phyloP scores from a whole-genome alignment of 768 basidiomycete species.

The Crucibulum laeve region DNA sequence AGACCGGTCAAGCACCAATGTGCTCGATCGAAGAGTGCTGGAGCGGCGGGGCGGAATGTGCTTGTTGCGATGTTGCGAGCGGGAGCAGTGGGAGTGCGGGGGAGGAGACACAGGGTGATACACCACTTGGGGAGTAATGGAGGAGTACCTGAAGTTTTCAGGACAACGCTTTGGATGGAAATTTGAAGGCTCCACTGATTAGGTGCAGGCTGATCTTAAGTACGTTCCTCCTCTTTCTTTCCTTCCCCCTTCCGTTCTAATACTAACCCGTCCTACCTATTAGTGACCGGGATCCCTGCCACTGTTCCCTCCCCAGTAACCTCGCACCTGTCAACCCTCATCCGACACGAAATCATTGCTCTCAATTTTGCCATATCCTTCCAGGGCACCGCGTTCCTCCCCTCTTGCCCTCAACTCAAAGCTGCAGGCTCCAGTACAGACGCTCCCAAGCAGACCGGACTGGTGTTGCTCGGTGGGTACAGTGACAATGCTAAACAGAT shows the following conservation, averaged over 20 bases:
- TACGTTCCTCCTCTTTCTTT: slow-evolving; percentile 29
- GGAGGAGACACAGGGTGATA: slow-evolving; percentile 36
- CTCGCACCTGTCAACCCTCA: slow-evolving; percentile 60
- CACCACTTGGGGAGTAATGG: slow-evolving; percentile 90
- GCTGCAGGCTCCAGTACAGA: slow-evolving; percentile 53
- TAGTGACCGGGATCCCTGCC: slow-evolving; percentile 38
- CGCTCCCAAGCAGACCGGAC: slow-evolving; percentile 38
- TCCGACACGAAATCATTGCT: slow-evolving; percentile 79
- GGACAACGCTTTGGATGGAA: slow-evolving; percentile 46
- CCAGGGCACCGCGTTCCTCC: slow-evolving; percentile 79
- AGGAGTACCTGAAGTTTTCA: too few relatives aligned
- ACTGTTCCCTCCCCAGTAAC: slow-evolving; percentile 40
- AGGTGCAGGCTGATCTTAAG: slow-evolving; percentile 54
- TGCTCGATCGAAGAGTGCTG: slow-evolving; percentile 59
- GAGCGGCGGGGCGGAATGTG: slow-evolving; percentile 16
- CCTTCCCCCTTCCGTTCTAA: neutral
- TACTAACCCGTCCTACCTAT: neutral
- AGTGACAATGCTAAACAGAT: slow-evolving; percentile 68
- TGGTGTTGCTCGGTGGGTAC: slow-evolving; percentile 70
- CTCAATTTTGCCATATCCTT: slow-evolving; percentile 53
- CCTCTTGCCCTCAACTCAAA: slow-evolving; percentile 57
- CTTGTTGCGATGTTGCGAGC: slow-evolving; percentile 16
- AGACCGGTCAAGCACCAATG: slow-evolving; percentile 94
- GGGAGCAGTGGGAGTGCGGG: slow-evolving; percentile 17
- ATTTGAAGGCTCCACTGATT: slow-evolving; percentile 29